Base-by-base conservation (phyloP, 352 stramenopile genomes). In the Globisporangium uncinulatum region DNA sequence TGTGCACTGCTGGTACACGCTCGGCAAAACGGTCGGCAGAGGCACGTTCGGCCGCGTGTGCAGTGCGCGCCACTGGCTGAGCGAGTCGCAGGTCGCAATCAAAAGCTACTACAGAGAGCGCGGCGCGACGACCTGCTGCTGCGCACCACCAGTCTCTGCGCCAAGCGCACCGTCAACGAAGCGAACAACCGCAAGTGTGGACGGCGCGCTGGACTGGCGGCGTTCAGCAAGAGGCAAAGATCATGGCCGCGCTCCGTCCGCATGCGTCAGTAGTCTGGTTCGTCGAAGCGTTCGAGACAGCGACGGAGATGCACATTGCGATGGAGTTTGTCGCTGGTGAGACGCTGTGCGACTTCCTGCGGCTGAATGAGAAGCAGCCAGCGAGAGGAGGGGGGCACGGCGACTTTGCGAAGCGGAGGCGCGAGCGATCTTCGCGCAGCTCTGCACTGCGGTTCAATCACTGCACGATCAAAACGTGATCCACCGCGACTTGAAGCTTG, bases 401-500 rank as follows among this genome's bases (percentile, higher is more conserved):
- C 61, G 67, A 24, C 56, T 90, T 1, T 11, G 45, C 10, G 77
- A 90, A 56, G 8, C 20, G 6, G 54, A 62, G 17, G 75, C 71
- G 9, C 67, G 62, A 44, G 32, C 14, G 3, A 68, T 90, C 46
- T 87, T 90, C 48, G 49, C 31, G 0, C 67, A 82, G 14, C 52
- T 88, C 9, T 62, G 67, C n/a, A n/a, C n/a, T n/a, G n/a, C 56
- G 62, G 89, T 91, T 6, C 54, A 49, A 24, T 65, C 67, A 13
- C 66, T 92, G 19, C 82, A 89, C 52, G 50, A 48, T 1, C 76
- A 86, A 34, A 49, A 73, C 21, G 62, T 89, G 34, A 79, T 90
- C 55, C 78, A 92, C 44, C 71, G 82, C 17, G 82, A 92, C 56
- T 61, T 92, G 39, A 92, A 92, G 55, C 79, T 89, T 32, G 82